phyloP scores from a whole-genome alignment of 192 early-diverging fungal genomes.

The Coemansia sp. region DNA sequence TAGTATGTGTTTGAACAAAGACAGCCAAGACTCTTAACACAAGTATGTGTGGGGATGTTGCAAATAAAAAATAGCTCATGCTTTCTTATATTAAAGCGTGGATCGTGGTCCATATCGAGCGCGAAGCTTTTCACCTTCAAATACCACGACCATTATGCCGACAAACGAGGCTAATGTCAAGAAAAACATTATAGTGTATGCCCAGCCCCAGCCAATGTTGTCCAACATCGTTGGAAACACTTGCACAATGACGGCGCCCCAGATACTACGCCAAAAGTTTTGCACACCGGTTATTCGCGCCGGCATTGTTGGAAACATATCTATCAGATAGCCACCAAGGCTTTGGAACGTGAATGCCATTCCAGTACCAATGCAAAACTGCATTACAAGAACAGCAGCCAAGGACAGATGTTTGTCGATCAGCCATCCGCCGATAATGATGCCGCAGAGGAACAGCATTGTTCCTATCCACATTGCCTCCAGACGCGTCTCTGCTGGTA shows the following conservation, averaged over 20 bases:
- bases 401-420: constrained; percentile 29
- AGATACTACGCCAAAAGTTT: constrained; percentile 54
- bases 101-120: constrained; percentile 26
- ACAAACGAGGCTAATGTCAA: constrained; percentile 23
- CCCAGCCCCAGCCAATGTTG: constrained; percentile 54
- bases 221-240: constrained; percentile 43
- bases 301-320: constrained; percentile 46
- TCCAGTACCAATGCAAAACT: constrained; percentile 49
- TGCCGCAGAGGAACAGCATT: constrained; percentile 26
- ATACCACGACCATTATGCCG: constrained; percentile 35
- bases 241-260: constrained; percentile 47
- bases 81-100: background rate
- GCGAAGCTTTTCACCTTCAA: constrained; percentile 31
- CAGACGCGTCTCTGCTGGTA: constrained; percentile 44
- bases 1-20: too few relatives aligned
- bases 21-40: too few relatives aligned
- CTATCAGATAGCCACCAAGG: constrained; percentile 49
- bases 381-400: constrained; percentile 34
- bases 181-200: constrained; percentile 44
- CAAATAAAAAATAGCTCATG: background rate
- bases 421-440: constrained; percentile 45
- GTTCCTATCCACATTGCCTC: constrained; percentile 37
- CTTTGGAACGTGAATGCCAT: constrained; percentile 48
- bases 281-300: constrained; percentile 52
- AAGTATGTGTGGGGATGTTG: background rate